Conservation (phyloP, 2,329 filamentous ascomycete genomes). For the Byssochlamys sp. region DNA sequence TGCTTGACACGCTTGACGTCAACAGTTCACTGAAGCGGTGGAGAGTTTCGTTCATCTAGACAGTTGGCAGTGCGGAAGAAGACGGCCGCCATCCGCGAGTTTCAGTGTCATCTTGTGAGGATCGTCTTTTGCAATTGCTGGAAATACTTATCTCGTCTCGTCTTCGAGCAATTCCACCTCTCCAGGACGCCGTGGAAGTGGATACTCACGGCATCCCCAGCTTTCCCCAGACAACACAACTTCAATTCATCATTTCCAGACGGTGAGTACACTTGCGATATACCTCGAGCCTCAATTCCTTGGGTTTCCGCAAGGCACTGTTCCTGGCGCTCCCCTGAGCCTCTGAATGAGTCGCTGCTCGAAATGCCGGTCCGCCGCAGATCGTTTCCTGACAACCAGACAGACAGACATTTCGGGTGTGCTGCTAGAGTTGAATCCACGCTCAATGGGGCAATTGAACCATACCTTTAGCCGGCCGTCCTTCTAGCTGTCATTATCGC, state of each 20-base stretch:
- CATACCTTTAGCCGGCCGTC: not conserved
- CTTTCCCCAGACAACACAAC: not conserved
- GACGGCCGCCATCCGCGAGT: not conserved
- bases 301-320: not conserved
- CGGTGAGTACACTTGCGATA: not conserved
- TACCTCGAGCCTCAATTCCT: not conserved
- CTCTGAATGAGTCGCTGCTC: not conserved
- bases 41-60: not conserved
- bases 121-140: not conserved
- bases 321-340: not conserved
- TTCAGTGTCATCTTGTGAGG: not conserved
- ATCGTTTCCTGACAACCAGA: not conserved
- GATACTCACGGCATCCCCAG: not conserved
- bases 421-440: not conserved
- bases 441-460: not conserved
- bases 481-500: not conserved
- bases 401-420: not conserved
- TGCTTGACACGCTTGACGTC: not conserved
- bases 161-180: not conserved
- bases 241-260: not conserved
- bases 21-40: not conserved
- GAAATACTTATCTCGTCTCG: not conserved
- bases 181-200: not conserved
- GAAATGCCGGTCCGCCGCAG: not conserved
- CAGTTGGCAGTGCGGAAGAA: not conserved